A percentile compares a stretch with the other conserved stretches of the same genome.
phyloP scores from a whole-genome alignment of 2,329 filamentous ascomycete genomes.

The Fusarium sp. region DNA sequence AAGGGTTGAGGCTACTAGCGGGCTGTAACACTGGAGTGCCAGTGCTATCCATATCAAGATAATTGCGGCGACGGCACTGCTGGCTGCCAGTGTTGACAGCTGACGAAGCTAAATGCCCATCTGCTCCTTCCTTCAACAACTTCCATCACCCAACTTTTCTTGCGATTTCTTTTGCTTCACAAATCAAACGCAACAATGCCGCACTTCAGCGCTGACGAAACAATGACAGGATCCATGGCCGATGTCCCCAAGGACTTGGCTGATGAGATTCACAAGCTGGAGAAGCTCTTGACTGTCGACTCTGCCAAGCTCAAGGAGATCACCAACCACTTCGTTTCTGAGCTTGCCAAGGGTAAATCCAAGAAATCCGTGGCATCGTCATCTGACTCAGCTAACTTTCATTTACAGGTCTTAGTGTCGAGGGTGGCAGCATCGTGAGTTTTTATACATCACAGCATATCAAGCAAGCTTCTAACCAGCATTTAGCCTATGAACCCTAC shows the following conservation, averaged over 20 bases:
- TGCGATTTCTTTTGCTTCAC: background rate
- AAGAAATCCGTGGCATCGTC: background rate
- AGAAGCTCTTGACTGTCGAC: conserved; percentile 85
- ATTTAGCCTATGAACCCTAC: conserved; percentile 94
- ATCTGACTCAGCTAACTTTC: conserved; percentile 22
- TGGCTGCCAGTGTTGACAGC: conserved; percentile 4
- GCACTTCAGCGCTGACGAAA: conserved; percentile 22
- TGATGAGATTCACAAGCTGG: conserved; percentile 82
- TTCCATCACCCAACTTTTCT: background rate
- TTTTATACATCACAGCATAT: background rate
- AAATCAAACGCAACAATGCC: background rate
- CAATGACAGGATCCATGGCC: conserved; percentile 80
- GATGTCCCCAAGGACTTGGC: conserved; percentile 90
- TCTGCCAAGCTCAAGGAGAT: conserved; percentile 87
- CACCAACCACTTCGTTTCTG: conserved; percentile 87
- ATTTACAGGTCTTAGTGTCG: conserved; percentile 77
- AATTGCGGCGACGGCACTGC: conserved; percentile 4
- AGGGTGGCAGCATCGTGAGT: conserved; percentile 93
- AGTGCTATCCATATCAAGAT: conserved; percentile 2
- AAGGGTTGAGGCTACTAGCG: conserved; percentile 10
- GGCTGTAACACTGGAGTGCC: conserved; percentile 22
- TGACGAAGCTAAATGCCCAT: conserved; percentile 10
- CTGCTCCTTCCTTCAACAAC: conserved; percentile 1
- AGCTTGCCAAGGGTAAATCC: conserved; percentile 81
- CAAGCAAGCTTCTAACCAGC: conserved; percentile 32